A percentile compares a stretch with the other conserved stretches of the same genome.
Evolutionary conservation across 768 basidiomycete species (phyloP).

Genomic region (Macrolepiota fuliginosa): DNA sequence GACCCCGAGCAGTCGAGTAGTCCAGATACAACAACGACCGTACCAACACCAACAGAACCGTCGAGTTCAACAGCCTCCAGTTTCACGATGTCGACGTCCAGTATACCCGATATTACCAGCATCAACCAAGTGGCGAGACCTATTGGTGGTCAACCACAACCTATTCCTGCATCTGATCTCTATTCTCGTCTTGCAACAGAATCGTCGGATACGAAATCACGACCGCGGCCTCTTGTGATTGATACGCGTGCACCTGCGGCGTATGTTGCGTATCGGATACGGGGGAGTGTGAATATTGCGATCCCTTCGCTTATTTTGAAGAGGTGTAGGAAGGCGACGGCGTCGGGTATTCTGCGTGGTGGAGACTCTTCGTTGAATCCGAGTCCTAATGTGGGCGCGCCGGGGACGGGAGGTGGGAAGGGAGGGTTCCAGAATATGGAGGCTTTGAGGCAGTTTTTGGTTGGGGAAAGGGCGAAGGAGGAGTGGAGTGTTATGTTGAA

Average conservation of each 20-base stretch:
- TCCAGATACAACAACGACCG: neutral
- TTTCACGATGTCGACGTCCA: slow-evolving; percentile 9
- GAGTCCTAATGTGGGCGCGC: neutral
- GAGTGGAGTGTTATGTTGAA: slow-evolving; percentile 42
- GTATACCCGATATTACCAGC: neutral
- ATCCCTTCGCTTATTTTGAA: slow-evolving; percentile 91
- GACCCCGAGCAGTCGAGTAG: neutral
- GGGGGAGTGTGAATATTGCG: slow-evolving; percentile 76
- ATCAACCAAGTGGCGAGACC: neutral
- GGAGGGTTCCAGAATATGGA: slow-evolving; percentile 65
- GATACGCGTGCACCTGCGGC: slow-evolving; percentile 76
- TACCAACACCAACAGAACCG: neutral
- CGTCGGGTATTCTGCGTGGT: neutral
- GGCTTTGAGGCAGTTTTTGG: slow-evolving; percentile 77
- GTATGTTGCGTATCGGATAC: slow-evolving; percentile 64
- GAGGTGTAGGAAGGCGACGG: slow-evolving; percentile 63
- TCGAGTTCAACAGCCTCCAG: neutral
- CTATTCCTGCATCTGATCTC: slow-evolving; percentile 17
- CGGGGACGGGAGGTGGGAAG: slow-evolving; percentile 23
- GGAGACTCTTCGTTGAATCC: neutral
- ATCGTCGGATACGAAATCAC: slow-evolving; percentile 21
- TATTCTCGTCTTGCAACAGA: slow-evolving; percentile 20
- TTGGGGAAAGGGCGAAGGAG: slow-evolving; percentile 69
- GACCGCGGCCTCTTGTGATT: slow-evolving; percentile 62
- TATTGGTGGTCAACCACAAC: neutral